These are phyloP conservation scores for Westerdykella aurantiaca DNA, from an alignment of 2,329 filamentous ascomycete species.

Conservation along the genomic window DNA sequence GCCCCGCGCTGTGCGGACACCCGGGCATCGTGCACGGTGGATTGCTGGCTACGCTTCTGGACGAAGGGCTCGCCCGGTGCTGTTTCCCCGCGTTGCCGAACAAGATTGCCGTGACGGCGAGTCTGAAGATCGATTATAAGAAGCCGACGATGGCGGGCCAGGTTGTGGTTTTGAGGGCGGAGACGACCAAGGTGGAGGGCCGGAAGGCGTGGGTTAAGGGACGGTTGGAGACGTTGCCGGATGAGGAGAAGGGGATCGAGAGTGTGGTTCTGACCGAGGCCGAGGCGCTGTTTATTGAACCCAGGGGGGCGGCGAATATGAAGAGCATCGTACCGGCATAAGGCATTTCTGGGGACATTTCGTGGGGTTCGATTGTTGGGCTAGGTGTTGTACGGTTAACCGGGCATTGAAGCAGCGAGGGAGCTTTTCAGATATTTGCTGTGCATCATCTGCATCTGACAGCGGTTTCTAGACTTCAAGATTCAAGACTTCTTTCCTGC, in stretches of 20 bases:
- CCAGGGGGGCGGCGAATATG: slow-evolving; percentile 62
- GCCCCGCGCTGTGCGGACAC: slow-evolving; percentile 77
- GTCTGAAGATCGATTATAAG: slow-evolving; percentile 74
- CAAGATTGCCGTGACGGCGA: slow-evolving; percentile 80
- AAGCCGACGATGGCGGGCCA: slow-evolving; percentile 69
- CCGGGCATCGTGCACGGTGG: slow-evolving; percentile 88
- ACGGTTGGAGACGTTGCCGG: slow-evolving; percentile 73
- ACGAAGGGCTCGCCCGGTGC: slow-evolving; percentile 82
- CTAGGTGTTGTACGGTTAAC: background rate
- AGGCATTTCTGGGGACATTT: background rate
- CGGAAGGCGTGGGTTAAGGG: slow-evolving; percentile 93
- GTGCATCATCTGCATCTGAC: too few species aligned
- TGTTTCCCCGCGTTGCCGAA: slow-evolving; percentile 85
- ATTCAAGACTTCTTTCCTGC: too few species aligned
- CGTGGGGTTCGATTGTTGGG: background rate
- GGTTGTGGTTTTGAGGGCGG: slow-evolving; percentile 71
- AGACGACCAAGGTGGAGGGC: slow-evolving; percentile 80
- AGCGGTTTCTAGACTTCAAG: too few species aligned
- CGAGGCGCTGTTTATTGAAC: slow-evolving; percentile 81
- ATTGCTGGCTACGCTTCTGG: slow-evolving; percentile 82
- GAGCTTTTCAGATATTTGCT: too few species aligned
- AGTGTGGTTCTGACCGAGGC: slow-evolving; percentile 71
- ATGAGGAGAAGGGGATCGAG: slow-evolving; percentile 59
- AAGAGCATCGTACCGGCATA: slow-evolving; percentile 20
- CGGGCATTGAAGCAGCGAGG: background rate